Conservation (phyloP, 257 asterid species). For the Salvia hispanica region DNA sequence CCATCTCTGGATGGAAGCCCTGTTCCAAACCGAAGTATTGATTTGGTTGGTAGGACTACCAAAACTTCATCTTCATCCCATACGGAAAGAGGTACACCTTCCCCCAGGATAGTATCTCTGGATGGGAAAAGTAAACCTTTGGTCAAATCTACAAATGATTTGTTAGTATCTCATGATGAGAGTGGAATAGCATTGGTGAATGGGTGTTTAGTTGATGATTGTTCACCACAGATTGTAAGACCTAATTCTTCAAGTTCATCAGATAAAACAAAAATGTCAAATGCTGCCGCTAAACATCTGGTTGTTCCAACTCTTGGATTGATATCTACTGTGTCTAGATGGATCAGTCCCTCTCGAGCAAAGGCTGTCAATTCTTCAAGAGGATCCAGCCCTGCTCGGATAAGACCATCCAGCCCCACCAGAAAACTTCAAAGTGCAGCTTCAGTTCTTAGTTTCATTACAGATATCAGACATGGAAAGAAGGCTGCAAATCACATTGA, state of each 20-base stretch:
- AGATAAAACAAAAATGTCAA: slow-evolving; percentile 45
- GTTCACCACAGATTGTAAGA: slow-evolving; percentile 41
- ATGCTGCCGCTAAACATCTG: slow-evolving; percentile 56
- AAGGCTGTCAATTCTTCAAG: slow-evolving; percentile 59
- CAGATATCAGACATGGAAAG: slow-evolving; percentile 72
- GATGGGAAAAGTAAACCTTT: slow-evolving; percentile 58
- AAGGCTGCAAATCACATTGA: slow-evolving; percentile 72
- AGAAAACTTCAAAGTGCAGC: slow-evolving; percentile 64
- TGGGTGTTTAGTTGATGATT: slow-evolving; percentile 53
- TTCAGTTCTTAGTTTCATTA: slow-evolving; percentile 80
- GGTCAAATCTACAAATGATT: slow-evolving; percentile 66
- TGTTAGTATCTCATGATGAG: slow-evolving; percentile 47
- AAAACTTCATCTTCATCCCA: slow-evolving; percentile 43
- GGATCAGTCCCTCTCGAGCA: slow-evolving; percentile 68
- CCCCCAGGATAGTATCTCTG: slow-evolving; percentile 63
- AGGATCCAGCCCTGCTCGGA: slow-evolving; percentile 75
- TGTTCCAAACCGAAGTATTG: slow-evolving; percentile 20
- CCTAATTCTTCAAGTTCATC: slow-evolving; percentile 48
- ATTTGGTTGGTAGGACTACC: slow-evolving; percentile 54
- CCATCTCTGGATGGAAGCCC: slow-evolving; percentile 56
- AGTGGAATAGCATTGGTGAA: slow-evolving; percentile 35
- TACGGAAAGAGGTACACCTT: slow-evolving; percentile 45
- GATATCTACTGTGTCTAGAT: slow-evolving; percentile 58
- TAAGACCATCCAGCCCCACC: slow-evolving; percentile 78
- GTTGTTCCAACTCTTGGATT: too few species aligned